phyloP scores from a whole-genome alignment of 495 filamentous ascomycete genomes.

The Podospora bellae-mahoneyi region DNA sequence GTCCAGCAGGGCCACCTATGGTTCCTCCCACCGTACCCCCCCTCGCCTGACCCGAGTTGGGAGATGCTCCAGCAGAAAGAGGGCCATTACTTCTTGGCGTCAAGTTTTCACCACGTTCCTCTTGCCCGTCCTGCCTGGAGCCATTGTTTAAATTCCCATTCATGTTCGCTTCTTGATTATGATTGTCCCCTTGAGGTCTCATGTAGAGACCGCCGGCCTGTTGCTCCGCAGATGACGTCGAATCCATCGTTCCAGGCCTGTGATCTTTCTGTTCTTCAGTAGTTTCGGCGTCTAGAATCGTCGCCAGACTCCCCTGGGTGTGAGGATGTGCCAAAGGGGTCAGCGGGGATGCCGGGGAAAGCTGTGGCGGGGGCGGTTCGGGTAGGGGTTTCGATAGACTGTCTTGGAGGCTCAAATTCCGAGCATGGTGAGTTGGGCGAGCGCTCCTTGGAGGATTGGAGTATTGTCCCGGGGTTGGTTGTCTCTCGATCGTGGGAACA shows the following conservation, averaged over 20 bases:
- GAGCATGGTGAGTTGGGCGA: slow-evolving; percentile 41
- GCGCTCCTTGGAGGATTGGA: slow-evolving; percentile 20
- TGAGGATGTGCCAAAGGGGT: slow-evolving; percentile 27
- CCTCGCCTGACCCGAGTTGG: slow-evolving; percentile 35
- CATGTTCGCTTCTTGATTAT: slow-evolving; percentile 30
- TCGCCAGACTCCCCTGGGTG: slow-evolving; percentile 25
- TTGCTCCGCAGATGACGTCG: slow-evolving; percentile 48
- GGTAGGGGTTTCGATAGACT: slow-evolving; percentile 53
- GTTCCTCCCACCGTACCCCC: slow-evolving; percentile 46
- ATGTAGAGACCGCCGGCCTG: slow-evolving; percentile 29
- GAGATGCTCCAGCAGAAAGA: slow-evolving; percentile 49
- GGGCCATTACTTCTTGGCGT: slow-evolving; percentile 51
- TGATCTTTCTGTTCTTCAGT: slow-evolving; percentile 32
- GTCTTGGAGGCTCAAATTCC: slow-evolving; percentile 48
- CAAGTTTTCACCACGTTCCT: slow-evolving; percentile 45
- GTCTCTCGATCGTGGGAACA: slow-evolving; percentile 22
- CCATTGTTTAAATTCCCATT: slow-evolving; percentile 51
- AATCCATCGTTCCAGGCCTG: slow-evolving; percentile 60
- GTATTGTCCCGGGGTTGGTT: slow-evolving; percentile 27
- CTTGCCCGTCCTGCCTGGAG: slow-evolving; percentile 40
- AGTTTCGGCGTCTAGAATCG: slow-evolving; percentile 32
- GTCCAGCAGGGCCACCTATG: slow-evolving; percentile 47
- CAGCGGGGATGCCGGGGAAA: slow-evolving; percentile 37
- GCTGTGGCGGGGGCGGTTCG: slow-evolving; percentile 43
- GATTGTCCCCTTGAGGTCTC: slow-evolving; percentile 21